Evolutionary conservation across 2,329 filamentous ascomycete species (phyloP), one percentile per base, ranked within the genome.

Genomic region (Aspergillus viridinutans): DNA sequence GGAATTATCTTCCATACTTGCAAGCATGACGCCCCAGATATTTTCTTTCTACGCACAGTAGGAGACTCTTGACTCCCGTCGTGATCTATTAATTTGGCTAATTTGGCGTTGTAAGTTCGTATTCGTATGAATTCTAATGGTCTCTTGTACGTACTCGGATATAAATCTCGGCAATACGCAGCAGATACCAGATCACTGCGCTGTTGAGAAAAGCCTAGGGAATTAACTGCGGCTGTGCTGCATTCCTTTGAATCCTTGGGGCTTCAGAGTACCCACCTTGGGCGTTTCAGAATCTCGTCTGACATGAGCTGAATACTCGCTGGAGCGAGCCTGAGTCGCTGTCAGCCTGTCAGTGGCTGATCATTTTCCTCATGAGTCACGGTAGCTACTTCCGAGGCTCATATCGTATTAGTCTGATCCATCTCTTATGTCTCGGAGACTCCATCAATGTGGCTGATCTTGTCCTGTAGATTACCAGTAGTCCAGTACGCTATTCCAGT

Each of bases 241-340:
- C 48, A 49, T 55, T 42, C 32, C 49, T 29, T 35, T 14, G 29
- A 5, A 14, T 14, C 29, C 32, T 43, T 57, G 51, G 53, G 58
- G 56, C 58, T 17, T 38, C 14, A 52, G 56, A 10, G 40, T 38
- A 52, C 60, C 61, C 60, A 62, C 61, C 51, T 50, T 47, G 58
- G 55, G 56, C 53, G 61, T 63, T 63, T 63, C 61, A 61, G 55
- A 56, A 54, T 56, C 45, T 40, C 55, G 55, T 55, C 51, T 47
- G 52, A 50, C 50, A 52, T 47, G 45, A 45, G 38, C 40, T 21
- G 42, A 42, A 48, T 20, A 20, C 52, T 58, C 14, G 32, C 14
- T 35, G 32, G 4, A 35, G 32, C 12, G 32, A 35, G 32, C 4
- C 9, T 32, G 10, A 12, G 29, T 32, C 29, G 29, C 32, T 35